These are phyloP conservation scores for Cyclaneusma minus DNA, from an alignment of 2,329 filamentous ascomycete genomes.

Conservation along the genomic window DNA sequence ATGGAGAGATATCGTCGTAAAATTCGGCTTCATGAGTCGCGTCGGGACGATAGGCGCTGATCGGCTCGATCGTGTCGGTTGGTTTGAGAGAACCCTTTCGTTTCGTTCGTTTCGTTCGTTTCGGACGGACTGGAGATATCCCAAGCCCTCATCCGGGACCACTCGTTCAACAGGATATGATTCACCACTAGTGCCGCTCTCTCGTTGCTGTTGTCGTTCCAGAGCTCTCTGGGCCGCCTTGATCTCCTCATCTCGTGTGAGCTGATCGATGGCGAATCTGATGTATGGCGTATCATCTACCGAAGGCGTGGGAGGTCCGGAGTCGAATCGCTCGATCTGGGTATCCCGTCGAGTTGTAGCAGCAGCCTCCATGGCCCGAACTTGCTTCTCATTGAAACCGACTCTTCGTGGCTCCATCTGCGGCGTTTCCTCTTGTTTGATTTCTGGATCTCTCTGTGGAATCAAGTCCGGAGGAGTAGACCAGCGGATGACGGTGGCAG, in stretches of 20 bases:
- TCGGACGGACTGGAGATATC: constrained; percentile 14
- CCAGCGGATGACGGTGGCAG: constrained; percentile 14
- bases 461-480: constrained; percentile 10
- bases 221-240: constrained; percentile 35
- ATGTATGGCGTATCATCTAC: constrained; percentile 79
- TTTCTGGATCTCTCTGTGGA: constrained; percentile 6
- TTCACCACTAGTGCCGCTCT: constrained; percentile 20
- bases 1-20: constrained; percentile 4
- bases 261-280: constrained; percentile 74
- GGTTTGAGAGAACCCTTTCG: too few relatives aligned
- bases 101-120: constrained; percentile 17
- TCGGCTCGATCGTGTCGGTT: too few relatives aligned
- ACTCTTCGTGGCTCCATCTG: constrained; percentile 9
- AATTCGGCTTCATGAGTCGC: too few relatives aligned
- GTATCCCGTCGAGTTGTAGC: constrained; percentile 9
- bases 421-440: constrained; percentile 6
- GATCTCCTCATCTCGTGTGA: constrained; percentile 60
- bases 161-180: constrained; percentile 33
- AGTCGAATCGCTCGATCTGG: constrained; percentile 8
- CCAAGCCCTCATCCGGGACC: constrained; percentile 28
- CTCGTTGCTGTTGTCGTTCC: constrained; percentile 24
- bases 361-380: constrained; percentile 10
- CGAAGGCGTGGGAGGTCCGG: constrained; percentile 48
- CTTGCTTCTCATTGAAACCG: constrained; percentile 16
- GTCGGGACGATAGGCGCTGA: too few relatives aligned